Conservation (phyloP, 305 asterid species). For the Solanum hybrid region DNA sequence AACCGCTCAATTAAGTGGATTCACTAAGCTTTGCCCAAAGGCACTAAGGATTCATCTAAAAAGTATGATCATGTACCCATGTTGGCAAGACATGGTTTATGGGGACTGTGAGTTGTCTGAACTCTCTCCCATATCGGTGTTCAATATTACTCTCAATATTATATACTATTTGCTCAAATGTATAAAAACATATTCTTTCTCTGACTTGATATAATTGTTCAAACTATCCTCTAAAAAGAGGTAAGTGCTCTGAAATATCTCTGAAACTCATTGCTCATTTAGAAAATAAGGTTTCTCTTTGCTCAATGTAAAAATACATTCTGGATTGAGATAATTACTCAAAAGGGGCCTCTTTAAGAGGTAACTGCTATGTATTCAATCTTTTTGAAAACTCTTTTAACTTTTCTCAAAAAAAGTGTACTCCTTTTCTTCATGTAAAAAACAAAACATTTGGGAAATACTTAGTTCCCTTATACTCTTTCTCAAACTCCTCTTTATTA, state of each 20-base stretch:
- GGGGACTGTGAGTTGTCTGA: neutral
- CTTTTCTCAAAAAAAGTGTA: neutral
- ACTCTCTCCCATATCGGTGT: neutral
- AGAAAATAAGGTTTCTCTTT: neutral
- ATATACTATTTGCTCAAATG: neutral
- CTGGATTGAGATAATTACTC: neutral
- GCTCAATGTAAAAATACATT: neutral
- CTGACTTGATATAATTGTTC: neutral
- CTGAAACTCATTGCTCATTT: neutral
- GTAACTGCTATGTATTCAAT: neutral
- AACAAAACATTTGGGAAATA: neutral
- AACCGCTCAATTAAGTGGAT: neutral
- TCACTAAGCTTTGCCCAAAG: neutral
- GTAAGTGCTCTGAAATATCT: neutral
- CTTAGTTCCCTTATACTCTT: neutral
- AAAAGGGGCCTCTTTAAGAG: neutral
- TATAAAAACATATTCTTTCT: too few relatives aligned
- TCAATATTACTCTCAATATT: neutral
- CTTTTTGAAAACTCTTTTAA: neutral
- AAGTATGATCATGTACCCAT: neutral
- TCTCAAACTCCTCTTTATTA: neutral
- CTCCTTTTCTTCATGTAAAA: neutral
- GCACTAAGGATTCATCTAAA: neutral
- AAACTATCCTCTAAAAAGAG: neutral
- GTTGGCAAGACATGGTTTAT: neutral